Conservation (phyloP, 495 filamentous ascomycete genomes). For the Bacidia rubella region DNA sequence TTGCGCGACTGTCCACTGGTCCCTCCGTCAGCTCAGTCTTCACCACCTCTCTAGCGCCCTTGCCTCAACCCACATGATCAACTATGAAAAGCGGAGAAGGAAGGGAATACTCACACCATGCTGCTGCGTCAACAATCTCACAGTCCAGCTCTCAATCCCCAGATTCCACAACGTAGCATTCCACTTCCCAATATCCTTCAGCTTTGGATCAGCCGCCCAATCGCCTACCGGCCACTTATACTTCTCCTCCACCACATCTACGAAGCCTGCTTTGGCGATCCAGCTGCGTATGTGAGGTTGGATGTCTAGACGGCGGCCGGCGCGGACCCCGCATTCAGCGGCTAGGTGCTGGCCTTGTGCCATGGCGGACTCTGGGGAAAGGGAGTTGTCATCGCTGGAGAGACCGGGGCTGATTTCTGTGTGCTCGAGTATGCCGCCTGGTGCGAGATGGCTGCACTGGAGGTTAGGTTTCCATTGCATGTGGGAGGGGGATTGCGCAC, state of each 20-base stretch:
- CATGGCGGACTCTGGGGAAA: conserved; percentile 37
- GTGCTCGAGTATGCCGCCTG: conserved; percentile 54
- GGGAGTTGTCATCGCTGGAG: conserved; percentile 35
- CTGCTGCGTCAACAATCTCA: conserved; percentile 47
- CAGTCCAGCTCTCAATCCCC: conserved; percentile 41
- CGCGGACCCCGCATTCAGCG: conserved; percentile 35
- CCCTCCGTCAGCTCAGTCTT: no score
- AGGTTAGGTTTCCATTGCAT: background rate
- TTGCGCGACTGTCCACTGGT: conserved; percentile 17
- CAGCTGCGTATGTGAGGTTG: conserved; percentile 26
- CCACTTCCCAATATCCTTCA: conserved; percentile 51
- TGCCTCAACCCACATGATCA: background rate
- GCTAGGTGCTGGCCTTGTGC: conserved; percentile 36
- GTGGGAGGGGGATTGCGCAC: conserved; percentile 11
- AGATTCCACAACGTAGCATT: conserved; percentile 47
- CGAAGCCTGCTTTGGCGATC: conserved; percentile 39
- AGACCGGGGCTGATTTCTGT: conserved; percentile 39
- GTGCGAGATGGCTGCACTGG: conserved; percentile 32
- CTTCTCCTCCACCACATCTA: conserved; percentile 41
- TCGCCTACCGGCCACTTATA: conserved; percentile 54
- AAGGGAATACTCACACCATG: conserved; percentile 24
- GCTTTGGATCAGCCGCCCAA: conserved; percentile 48
- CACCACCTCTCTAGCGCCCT: no score
- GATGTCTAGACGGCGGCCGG: conserved; percentile 36
- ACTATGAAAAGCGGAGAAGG: background rate